Base-by-base conservation (phyloP, 108 stramenopile species). In the Fragilaria radians region DNA sequence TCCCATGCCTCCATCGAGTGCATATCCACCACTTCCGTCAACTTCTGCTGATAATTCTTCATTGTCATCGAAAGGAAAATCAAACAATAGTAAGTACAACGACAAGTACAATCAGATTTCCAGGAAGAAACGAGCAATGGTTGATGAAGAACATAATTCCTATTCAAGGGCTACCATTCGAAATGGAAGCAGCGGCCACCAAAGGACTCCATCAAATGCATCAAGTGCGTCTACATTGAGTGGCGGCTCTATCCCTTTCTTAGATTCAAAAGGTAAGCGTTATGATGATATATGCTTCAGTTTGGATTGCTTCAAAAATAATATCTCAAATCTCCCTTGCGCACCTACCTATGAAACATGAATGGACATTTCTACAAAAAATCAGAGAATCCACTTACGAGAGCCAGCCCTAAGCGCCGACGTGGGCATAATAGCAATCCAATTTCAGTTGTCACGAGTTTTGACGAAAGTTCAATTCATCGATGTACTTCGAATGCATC, bases 161-260 rank as follows among this genome's bases (percentile, higher is more conserved):
- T 61, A 63, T 29, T 14, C 14, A 14, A 7, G 11, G 36, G n/a
- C n/a, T n/a, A n/a, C n/a, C n/a, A n/a, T n/a, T n/a, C n/a, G n/a
- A n/a, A 31, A 48, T 19, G 46, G 65, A 9, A 19, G 26, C 0
- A 58, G 50, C 2, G 24, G 49, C 36, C 71, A 66, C 54, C 45
- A 61, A 55, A 55, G 65, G 9, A 26, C 53, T 28, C 30, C 26
- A 42, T 71, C 70, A 1, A 63, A 61, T 26, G 59, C 73, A 36
- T 76, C 74, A 3, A 78, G 74, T 9, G 56, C 81, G 2, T 78
- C 77, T 0, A 82, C 73, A 36, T 32, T 82, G 24, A 82, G 81
- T 52, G 74, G 32, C 22, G 74, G 73, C n/a, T n/a, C n/a, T n/a
- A n/a, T n/a, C n/a, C n/a, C n/a, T n/a, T n/a, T n/a, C n/a, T n/a